These are phyloP conservation scores for Dactylis glomerata DNA, from an alignment of 176 grass and related monocot species.

Conservation along the genomic window DNA sequence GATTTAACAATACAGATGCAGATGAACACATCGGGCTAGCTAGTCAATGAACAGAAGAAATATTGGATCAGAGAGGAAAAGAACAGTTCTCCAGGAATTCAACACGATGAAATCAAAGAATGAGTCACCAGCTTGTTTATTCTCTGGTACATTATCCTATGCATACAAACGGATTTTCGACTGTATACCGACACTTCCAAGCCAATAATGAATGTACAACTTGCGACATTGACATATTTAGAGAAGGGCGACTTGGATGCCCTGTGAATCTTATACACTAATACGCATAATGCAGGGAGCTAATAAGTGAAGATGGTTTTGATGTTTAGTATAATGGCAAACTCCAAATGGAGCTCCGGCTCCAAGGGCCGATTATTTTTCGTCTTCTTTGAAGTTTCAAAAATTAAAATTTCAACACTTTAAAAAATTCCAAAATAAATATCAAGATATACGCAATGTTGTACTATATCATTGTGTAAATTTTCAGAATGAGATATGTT, in stretches of 20 bases:
- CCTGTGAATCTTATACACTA: neutral
- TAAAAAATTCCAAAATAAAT: too few relatives aligned
- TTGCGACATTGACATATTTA: constrained; percentile 7
- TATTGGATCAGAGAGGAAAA: neutral
- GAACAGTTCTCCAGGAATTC: neutral
- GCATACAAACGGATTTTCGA: neutral
- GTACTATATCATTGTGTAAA: too few relatives aligned
- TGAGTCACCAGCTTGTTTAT: neutral
- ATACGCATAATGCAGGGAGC: too few relatives aligned
- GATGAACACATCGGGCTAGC: neutral
- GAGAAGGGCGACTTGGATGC: neutral
- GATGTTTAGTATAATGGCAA: too few relatives aligned
- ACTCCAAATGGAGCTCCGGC: too few relatives aligned
- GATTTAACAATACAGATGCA: neutral
- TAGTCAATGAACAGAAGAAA: constrained; percentile 1
- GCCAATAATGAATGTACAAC: neutral
- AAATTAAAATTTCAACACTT: too few relatives aligned
- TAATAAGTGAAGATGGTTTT: too few relatives aligned
- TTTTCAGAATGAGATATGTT: too few relatives aligned
- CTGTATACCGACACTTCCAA: neutral
- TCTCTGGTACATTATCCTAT: neutral
- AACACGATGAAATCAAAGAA: neutral
- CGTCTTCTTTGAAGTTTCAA: too few relatives aligned
- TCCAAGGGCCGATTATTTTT: too few relatives aligned
- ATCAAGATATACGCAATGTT: too few relatives aligned